A percentile compares a stretch with the other conserved stretches of the same genome.
These are phyloP conservation scores for Saxispiralis lemnorum DNA, from an alignment of 495 filamentous ascomycete genomes.

Conservation along the genomic window DNA sequence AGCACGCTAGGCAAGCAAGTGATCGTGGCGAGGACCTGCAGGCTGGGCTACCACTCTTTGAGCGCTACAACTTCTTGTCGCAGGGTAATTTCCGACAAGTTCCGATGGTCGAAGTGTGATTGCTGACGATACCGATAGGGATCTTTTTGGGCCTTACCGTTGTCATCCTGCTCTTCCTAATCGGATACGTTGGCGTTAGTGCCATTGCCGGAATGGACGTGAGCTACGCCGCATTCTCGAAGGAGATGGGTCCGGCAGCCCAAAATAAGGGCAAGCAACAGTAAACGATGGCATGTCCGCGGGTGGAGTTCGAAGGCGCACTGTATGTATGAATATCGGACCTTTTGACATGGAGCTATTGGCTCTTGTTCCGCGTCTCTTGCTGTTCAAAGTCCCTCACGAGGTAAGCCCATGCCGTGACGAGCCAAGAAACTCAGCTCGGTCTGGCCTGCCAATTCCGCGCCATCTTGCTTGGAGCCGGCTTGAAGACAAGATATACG, in stretches of 20 bases:
- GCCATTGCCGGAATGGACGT: slow-evolving; percentile 69
- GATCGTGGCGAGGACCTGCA: slow-evolving; percentile 20
- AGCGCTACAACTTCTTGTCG: slow-evolving; percentile 79
- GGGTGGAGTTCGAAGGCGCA: too few relatives aligned
- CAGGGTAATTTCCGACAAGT: slow-evolving; percentile 32
- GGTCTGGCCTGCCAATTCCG: too few relatives aligned
- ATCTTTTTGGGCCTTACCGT: slow-evolving; percentile 71
- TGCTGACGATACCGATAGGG: slow-evolving; percentile 28
- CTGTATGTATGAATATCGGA: too few relatives aligned
- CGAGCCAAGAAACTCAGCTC: too few relatives aligned
- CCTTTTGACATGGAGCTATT: too few relatives aligned
- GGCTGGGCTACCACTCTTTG: slow-evolving; percentile 49
- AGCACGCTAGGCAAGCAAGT: slow-evolving; percentile 5
- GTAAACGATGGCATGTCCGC: slow-evolving; percentile 15
- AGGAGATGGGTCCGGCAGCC: slow-evolving; percentile 72
- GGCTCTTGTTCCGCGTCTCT: too few relatives aligned
- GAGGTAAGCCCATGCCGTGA: too few relatives aligned
- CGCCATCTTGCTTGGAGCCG: too few relatives aligned
- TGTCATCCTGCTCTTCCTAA: slow-evolving; percentile 46
- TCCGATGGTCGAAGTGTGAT: slow-evolving; percentile 11
- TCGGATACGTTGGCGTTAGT: slow-evolving; percentile 58
- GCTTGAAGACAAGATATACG: too few relatives aligned
- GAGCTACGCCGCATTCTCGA: slow-evolving; percentile 85
- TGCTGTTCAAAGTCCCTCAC: too few relatives aligned
- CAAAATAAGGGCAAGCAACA: slow-evolving; percentile 60